phyloP scores from a whole-genome alignment of 768 basidiomycete species.

The Agaricus sinodeliciosus region DNA sequence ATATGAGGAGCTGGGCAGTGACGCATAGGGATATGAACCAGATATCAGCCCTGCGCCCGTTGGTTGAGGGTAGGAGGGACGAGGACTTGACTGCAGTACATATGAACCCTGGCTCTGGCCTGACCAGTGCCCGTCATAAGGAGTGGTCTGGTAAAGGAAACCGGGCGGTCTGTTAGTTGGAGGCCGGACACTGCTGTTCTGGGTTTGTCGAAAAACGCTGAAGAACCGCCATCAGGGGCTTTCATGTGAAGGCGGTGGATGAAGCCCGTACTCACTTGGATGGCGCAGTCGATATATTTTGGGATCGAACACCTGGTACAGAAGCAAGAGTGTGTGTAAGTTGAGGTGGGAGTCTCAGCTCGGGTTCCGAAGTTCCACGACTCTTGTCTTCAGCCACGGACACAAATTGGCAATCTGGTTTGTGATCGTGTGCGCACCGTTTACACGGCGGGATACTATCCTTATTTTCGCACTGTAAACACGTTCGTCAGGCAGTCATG shows the following conservation, averaged over 20 bases:
- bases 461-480: constrained; percentile 22
- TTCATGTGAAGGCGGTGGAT: neutral
- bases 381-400: constrained; percentile 28
- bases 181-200: neutral
- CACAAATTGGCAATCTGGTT: constrained; percentile 32
- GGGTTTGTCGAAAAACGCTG: neutral
- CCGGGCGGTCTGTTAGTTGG: neutral
- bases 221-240: neutral
- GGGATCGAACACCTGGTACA: neutral
- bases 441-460: constrained; percentile 27
- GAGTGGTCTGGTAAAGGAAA: neutral
- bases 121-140: neutral
- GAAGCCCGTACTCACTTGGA: neutral
- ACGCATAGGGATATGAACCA: neutral
- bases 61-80: neutral
- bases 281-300: neutral
- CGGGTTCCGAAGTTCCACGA: constrained; percentile 1
- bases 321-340: neutral
- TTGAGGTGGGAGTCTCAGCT: neutral
- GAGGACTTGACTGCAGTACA: neutral
- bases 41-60: neutral
- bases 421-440: constrained; percentile 28
- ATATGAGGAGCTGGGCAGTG: neutral
- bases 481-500: neutral
- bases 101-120: neutral